Conservation (phyloP, 768 basidiomycete genomes). For the Boletus vinaceobasis region DNA sequence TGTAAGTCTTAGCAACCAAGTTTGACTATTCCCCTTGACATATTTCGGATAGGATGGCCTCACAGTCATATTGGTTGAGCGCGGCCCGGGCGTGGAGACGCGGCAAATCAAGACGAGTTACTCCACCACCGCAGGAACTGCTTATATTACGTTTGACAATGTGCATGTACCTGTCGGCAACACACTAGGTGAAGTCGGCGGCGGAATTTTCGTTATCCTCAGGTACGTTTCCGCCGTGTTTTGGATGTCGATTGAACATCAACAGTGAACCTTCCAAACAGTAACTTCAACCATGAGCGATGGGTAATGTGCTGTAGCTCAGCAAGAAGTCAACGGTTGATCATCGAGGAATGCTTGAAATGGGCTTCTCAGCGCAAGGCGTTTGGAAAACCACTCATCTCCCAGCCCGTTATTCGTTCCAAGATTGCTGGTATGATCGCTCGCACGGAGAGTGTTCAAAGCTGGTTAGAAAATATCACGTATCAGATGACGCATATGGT, state of each 20-base stretch:
- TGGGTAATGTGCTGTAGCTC: conserved; percentile 86
- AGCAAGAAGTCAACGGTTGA: conserved; percentile 63
- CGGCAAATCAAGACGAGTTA: conserved; percentile 81
- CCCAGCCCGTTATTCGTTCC: conserved; percentile 81
- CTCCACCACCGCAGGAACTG: conserved; percentile 83
- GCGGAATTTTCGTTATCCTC: conserved; percentile 60
- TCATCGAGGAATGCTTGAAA: conserved; percentile 85
- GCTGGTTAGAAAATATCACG: conserved; percentile 85
- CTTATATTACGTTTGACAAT: conserved; percentile 77
- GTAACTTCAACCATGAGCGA: conserved; percentile 94
- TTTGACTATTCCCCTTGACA: conserved; percentile 22
- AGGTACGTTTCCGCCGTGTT: conserved; percentile 33
- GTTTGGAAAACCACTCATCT: conserved; percentile 82
- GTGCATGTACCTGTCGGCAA: conserved; percentile 86
- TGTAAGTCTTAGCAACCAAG: conserved; percentile 25
- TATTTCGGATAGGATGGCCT: conserved; percentile 45
- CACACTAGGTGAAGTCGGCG: conserved; percentile 63
- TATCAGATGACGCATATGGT: conserved; percentile 88
- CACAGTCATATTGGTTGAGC: conserved; percentile 64
- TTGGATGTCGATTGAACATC: neutral
- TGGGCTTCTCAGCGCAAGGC: conserved; percentile 90
- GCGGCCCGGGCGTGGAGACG: conserved; percentile 60
- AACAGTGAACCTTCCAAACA: conserved; percentile 22
- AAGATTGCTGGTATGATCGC: conserved; percentile 91
- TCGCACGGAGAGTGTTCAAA: conserved; percentile 74